These are phyloP conservation scores for Starmera amethionina DNA, from an alignment of 805 yeast species.

Conservation along the genomic window DNA sequence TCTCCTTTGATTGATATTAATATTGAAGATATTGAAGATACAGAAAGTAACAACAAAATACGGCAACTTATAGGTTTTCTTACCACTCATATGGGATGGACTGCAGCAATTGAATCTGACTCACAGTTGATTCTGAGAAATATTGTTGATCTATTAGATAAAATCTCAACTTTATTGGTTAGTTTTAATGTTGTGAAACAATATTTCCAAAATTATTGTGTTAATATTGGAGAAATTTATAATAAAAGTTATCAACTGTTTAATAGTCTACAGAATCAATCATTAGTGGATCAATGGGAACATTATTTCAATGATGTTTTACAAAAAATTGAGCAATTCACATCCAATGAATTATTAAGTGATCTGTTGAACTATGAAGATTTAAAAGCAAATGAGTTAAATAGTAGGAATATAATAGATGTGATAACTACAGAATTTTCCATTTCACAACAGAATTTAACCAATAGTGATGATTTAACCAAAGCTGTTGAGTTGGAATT, in stretches of 20 bases:
- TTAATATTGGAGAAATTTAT: slow-evolving; percentile 38
- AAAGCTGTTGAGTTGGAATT: slow-evolving; percentile 30
- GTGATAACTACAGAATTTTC: slow-evolving; percentile 13
- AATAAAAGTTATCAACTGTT: slow-evolving; percentile 26
- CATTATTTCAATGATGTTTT: too few species aligned
- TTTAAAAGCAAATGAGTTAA: slow-evolving; percentile 19
- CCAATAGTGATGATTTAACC: slow-evolving; percentile 25
- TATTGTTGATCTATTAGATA: slow-evolving; percentile 20
- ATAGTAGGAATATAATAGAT: slow-evolving; percentile 15
- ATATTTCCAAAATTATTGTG: slow-evolving; percentile 37
- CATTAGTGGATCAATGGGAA: slow-evolving; percentile 15
- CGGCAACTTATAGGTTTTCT: slow-evolving; percentile 21
- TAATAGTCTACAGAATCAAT: slow-evolving; percentile 29
- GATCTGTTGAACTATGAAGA: slow-evolving; percentile 5
- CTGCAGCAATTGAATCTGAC: slow-evolving; percentile 35
- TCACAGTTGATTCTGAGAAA: slow-evolving; percentile 23
- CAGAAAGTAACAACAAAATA: slow-evolving; percentile 7
- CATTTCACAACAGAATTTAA: slow-evolving; percentile 25
- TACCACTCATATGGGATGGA: slow-evolving; percentile 43
- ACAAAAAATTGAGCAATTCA: too few species aligned
- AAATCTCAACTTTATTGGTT: slow-evolving; percentile 32
- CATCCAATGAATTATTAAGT: too few species aligned
- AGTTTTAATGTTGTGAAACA: slow-evolving; percentile 38
- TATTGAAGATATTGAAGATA: slow-evolving; percentile 7
- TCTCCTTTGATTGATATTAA: slow-evolving; percentile 26